phyloP scores from a whole-genome alignment of 2,329 filamentous ascomycete species.

The Trichoderma cornu-damae region DNA sequence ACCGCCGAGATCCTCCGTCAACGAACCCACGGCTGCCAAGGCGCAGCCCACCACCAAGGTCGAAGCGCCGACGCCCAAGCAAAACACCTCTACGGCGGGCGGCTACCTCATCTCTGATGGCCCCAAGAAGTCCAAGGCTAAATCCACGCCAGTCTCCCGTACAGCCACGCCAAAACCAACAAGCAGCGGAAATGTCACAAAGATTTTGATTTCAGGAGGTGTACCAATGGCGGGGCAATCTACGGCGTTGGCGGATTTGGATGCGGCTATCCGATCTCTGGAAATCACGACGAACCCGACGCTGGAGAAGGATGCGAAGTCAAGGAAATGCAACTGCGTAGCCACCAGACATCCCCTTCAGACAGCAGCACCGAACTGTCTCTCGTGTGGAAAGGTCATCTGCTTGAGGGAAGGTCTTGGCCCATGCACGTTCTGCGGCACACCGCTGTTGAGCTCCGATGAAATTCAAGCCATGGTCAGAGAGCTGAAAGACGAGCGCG shows the following conservation, averaged over 20 bases:
- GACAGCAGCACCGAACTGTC: conserved; percentile 86
- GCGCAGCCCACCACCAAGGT: conserved; percentile 1
- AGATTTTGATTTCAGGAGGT: conserved; percentile 69
- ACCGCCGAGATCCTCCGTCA: conserved; percentile 25
- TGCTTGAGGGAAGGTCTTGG: conserved; percentile 92
- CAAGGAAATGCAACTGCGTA: conserved; percentile 79
- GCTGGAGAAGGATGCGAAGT: conserved; percentile 44
- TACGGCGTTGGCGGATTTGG: conserved; percentile 63
- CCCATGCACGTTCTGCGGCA: conserved; percentile 85
- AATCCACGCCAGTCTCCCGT: conserved; percentile 47
- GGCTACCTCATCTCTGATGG: conserved; percentile 77
- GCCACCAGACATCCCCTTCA: conserved; percentile 83
- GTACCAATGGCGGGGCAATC: conserved; percentile 78
- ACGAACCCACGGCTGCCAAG: conserved; percentile 36
- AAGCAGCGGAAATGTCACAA: conserved; percentile 47
- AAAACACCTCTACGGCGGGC: conserved; percentile 59
- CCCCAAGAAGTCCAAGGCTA: conserved; percentile 52
- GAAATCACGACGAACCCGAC: conserved; percentile 90
- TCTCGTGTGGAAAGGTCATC: conserved; percentile 89
- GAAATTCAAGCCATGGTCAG: conserved; percentile 84
- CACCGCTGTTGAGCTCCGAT: conserved; percentile 61
- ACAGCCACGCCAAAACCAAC: conserved; percentile 51
- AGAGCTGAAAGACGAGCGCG: conserved; percentile 77
- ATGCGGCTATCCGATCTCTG: conserved; percentile 78
- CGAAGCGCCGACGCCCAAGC: conserved; percentile 37